Base-by-base conservation (phyloP, 1,284 basidiomycete genomes). In the Cystobasidiaceae sp. region DNA sequence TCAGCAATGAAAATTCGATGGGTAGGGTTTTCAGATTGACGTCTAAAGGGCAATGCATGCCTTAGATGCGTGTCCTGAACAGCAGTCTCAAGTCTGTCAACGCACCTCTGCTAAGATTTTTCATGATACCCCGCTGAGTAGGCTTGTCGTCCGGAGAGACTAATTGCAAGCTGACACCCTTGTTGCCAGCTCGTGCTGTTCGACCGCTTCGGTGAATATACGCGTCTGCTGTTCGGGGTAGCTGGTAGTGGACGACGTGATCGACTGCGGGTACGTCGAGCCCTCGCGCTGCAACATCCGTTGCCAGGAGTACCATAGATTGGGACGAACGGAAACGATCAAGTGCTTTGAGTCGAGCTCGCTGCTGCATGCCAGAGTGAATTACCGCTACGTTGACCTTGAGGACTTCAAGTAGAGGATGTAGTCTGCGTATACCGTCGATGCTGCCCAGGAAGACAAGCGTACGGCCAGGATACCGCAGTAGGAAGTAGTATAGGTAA, bases 391-490 rank as follows among this genome's bases (percentile, higher is more conserved):
- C 87, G 33, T 88, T 86, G 55, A 93, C 76, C 68, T 86, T 82
- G 33, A 98, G 83, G 1, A 92, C 80, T 66, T 88, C 86, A 71
- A 93, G 81, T 19, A 98, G 79, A 0, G 96, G 96, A 46, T 87
- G 79, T 11, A 98, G 81, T 19, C 96, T 84, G 45, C 96, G 86
- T 71, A 98, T 96, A 11, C 91, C 93, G 75, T 97, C 96, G 72
- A 98, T 96, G 25, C 90, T 87, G 28, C 90, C 89, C 34, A 97
- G 81, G 78, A 99, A 99, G 49, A 99, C 92, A 25, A 99, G 84
- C 15, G 93, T 89, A 64, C 92, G 87, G 9, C 94, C 94, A 1
- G 94, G 91, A 75, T 98, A 96, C 51, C 96, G 87, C 15, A 97
- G 81, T 8, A 99, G 82, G 79, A 99, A 97, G 77, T 97, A 96